phyloP scores from a whole-genome alignment of 192 early-diverging fungal species.

The Geranomyces michiganensis region DNA sequence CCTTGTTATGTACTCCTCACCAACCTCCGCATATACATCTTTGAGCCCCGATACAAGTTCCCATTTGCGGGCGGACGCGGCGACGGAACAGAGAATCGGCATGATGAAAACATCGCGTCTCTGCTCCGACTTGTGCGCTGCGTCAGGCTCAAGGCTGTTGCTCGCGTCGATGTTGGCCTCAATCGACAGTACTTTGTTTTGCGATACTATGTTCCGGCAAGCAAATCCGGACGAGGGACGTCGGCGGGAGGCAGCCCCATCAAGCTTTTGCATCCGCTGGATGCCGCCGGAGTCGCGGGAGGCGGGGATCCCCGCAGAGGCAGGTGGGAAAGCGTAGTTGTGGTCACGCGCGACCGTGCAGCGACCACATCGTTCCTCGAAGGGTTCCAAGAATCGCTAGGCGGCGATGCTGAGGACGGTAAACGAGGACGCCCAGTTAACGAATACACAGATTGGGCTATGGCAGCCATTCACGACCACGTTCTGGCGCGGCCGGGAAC shows the following conservation, averaged over 20 bases:
- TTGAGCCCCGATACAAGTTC: constrained; percentile 46
- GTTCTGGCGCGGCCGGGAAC: constrained; percentile 36
- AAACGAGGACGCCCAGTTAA: constrained; percentile 27
- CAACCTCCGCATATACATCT: constrained; percentile 45
- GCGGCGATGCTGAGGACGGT: background rate
- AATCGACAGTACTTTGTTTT: constrained; percentile 51
- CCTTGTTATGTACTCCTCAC: constrained; percentile 53
- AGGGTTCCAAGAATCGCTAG: background rate
- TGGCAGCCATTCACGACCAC: constrained; percentile 31
- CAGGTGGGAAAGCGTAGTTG: constrained; percentile 33
- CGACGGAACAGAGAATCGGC: constrained; percentile 28
- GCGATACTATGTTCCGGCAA: constrained; percentile 37
- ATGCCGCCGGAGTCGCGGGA: constrained; percentile 13
- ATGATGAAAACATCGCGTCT: constrained; percentile 42
- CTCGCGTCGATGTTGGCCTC: constrained; percentile 55
- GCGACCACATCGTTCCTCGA: constrained; percentile 40
- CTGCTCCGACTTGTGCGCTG: constrained; percentile 37
- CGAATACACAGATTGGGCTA: constrained; percentile 47
- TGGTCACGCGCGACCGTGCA: constrained; percentile 41
- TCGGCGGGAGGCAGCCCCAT: background rate
- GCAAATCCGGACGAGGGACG: background rate
- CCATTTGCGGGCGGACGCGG: constrained; percentile 35
- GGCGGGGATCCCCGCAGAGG: constrained; percentile 7
- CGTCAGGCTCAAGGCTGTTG: constrained; percentile 37
- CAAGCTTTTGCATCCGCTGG: constrained; percentile 14